Evolutionary conservation across 2,329 filamentous ascomycete genomes (phyloP).

Genomic region (Ophiostoma piceae): DNA sequence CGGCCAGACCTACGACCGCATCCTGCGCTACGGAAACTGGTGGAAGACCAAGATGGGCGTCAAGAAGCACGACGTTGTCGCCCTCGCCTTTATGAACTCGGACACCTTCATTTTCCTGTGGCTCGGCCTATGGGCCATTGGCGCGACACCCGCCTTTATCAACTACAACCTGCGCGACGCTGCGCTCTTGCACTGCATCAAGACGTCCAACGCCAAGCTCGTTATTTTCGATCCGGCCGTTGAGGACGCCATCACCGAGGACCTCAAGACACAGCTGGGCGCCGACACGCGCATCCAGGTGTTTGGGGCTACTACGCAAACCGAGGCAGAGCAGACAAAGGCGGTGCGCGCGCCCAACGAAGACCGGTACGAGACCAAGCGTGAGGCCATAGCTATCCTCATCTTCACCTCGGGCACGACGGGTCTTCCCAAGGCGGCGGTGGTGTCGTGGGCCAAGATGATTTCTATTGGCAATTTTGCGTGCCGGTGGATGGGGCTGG

Average conservation of each 20-base stretch:
- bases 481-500: constrained; percentile 52
- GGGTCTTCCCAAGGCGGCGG: constrained; percentile 73
- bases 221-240: constrained; percentile 64
- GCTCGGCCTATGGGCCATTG: constrained; percentile 76
- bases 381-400: constrained; percentile 60
- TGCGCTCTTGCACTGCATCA: constrained; percentile 68
- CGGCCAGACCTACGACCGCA: constrained; percentile 65
- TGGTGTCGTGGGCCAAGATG: constrained; percentile 67
- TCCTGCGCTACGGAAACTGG: constrained; percentile 70
- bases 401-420: constrained; percentile 87
- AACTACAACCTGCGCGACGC: constrained; percentile 77
- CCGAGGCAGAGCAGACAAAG: constrained; percentile 47
- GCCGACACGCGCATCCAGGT: constrained; percentile 53
- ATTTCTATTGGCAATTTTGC: constrained; percentile 50
- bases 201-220: constrained; percentile 59
- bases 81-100: constrained; percentile 75
- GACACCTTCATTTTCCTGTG: constrained; percentile 71
- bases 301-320: constrained; percentile 54
- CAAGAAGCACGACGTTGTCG: constrained; percentile 68
- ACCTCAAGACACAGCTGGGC: constrained; percentile 47
- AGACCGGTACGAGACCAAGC: constrained; percentile 46
- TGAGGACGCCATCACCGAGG: constrained; percentile 50
- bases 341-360: constrained; percentile 55
- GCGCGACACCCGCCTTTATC: constrained; percentile 77
- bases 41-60: constrained; percentile 60